Evolutionary conservation across 306 rosid species (phyloP), one percentile per base, ranked within the genome.

Genomic region (Vigna radiata): DNA sequence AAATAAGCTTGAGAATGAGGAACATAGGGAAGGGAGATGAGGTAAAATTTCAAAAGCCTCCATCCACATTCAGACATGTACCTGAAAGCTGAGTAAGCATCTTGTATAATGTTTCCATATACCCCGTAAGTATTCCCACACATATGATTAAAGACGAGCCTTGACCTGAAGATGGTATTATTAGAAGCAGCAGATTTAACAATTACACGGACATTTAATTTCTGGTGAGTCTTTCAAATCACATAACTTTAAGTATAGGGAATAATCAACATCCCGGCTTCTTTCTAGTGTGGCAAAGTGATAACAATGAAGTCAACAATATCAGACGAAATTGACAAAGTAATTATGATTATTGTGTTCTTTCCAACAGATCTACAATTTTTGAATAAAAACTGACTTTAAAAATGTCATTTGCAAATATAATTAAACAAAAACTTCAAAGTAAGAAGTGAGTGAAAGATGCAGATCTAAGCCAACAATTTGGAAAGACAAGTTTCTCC

Each of bases 61-160:
- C 39, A 54, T 74, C 70, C 65, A 70, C 70, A 65, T 79, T 43
- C 17, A 74, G 74, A 73, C 83, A 77, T 74, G 85, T 87, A 88
- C 99, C 97, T 83, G 97, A 92, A 63, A 92, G 96, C 89, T 89
- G 97, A 65, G 88, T 88, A 87, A 95, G 64, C 99, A 95, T 95
- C 81, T 91, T 95, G 88, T 90, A 80, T 77, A 92, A 69, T 13
- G 96, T 95, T 84, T 92, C 99, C 71, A 91, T 91, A 82, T 95
- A 95, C 76, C 99, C 97, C 39, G 92, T 89, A 89, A 95, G 83
- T 84, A 95, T 95, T 81, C 95, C 97, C 48, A 95, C 97, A 29
- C 99, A 95, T 71, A 95, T 88, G 77, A 95, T 90, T 64, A 92
- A 86, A 77, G 96, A 90, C 19, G 99, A 92, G 71, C 99, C 99